These are phyloP conservation scores for Austroboletus niveus DNA, from an alignment of 1,284 basidiomycete species.

Conservation along the genomic window DNA sequence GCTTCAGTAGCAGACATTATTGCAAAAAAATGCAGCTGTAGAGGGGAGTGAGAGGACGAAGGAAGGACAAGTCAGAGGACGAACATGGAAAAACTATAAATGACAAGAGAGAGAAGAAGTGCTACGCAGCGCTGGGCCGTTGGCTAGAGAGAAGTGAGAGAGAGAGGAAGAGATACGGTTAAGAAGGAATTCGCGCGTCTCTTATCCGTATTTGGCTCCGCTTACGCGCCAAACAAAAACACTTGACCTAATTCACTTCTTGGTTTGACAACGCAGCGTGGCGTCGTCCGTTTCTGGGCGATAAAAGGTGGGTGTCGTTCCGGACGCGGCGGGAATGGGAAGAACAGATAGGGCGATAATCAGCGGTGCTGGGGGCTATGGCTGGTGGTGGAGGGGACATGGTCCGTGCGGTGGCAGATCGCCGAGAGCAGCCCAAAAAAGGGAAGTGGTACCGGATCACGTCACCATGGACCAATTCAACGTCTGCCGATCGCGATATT, in stretches of 20 bases:
- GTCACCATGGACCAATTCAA: conserved; percentile 28
- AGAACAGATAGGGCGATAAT: neutral
- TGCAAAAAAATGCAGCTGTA: conserved; percentile 50
- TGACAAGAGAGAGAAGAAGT: conserved; percentile 51
- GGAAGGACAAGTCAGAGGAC: conserved; percentile 18
- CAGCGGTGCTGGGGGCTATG: neutral
- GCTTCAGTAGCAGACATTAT: conserved; percentile 79
- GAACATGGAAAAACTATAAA: conserved; percentile 46
- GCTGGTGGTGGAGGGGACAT: conserved; percentile 4
- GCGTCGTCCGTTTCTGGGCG: conserved; percentile 1
- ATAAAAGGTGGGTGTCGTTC: neutral
- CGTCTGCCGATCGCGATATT: conserved; percentile 30
- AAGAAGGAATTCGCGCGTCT: conserved; percentile 37
- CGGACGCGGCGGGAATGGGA: neutral
- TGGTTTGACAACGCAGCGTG: conserved; percentile 7
- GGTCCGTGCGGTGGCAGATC: conserved; percentile 35
- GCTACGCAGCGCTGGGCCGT: conserved; percentile 51
- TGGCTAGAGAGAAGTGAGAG: conserved; percentile 41
- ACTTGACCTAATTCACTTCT: conserved; percentile 31
- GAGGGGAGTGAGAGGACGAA: conserved; percentile 14
- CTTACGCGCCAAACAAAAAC: conserved; percentile 41
- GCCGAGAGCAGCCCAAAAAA: conserved; percentile 11
- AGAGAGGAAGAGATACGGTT: conserved; percentile 50
- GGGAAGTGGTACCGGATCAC: conserved; percentile 30
- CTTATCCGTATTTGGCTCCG: conserved; percentile 54